Conservation (phyloP, 495 filamentous ascomycete genomes). For the Neurospora sp. region DNA sequence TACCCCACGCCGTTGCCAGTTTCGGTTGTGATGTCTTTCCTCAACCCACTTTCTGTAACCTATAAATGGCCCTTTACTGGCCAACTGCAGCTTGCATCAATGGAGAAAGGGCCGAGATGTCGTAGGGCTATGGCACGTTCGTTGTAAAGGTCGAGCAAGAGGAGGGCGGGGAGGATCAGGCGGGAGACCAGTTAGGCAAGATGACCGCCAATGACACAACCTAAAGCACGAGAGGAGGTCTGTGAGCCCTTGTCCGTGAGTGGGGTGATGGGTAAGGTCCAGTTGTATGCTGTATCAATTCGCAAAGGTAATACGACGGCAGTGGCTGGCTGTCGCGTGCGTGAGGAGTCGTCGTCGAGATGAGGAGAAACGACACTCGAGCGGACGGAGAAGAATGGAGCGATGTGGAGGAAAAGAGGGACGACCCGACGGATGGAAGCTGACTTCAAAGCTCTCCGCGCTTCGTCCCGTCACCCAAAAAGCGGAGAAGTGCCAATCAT, state of each 20-base stretch:
- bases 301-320: background rate
- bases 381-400: background rate
- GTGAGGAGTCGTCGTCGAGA: background rate
- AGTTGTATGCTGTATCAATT: background rate
- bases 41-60: background rate
- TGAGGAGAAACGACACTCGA: background rate
- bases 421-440: background rate
- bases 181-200: background rate
- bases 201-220: slow-evolving; percentile 15
- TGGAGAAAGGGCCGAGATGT: background rate
- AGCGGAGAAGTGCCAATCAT: background rate
- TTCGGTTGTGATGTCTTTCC: background rate
- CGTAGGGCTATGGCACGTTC: background rate
- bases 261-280: background rate
- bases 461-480: background rate
- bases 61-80: background rate
- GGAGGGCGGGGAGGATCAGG: slow-evolving; percentile 2
- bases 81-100: background rate
- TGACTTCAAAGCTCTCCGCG: background rate
- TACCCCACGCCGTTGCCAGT: background rate
- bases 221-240: slow-evolving; percentile 9
- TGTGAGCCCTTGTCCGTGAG: slow-evolving; percentile 1
- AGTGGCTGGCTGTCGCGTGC: background rate
- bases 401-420: background rate
- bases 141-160: background rate